Conservation (phyloP, 1,139 yeast genomes). For the Meyerozyma smithsonii region DNA sequence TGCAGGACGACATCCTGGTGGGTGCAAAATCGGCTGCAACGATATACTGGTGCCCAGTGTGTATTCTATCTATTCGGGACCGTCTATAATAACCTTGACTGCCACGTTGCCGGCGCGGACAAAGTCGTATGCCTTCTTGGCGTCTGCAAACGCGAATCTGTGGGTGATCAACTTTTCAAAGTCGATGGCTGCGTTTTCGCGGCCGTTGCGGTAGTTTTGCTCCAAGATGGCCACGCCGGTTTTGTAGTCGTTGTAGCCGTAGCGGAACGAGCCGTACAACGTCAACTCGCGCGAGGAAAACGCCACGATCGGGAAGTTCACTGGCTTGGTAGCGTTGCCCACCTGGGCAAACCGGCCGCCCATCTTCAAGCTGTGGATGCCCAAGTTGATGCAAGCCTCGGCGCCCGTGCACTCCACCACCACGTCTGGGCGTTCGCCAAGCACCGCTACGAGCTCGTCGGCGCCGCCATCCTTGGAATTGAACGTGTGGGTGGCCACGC, state of each 20-base stretch:
- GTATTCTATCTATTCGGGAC: slow-evolving; percentile 29
- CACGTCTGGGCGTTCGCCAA: slow-evolving; percentile 49
- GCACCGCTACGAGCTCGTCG: slow-evolving; percentile 26
- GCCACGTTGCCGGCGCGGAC: slow-evolving; percentile 46
- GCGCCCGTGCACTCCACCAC: slow-evolving; percentile 75
- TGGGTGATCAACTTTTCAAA: slow-evolving; percentile 68
- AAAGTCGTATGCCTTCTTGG: slow-evolving; percentile 74
- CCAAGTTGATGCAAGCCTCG: slow-evolving; percentile 62
- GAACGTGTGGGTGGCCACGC: slow-evolving; percentile 56
- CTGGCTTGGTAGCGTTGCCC: slow-evolving; percentile 67
- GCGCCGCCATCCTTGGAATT: slow-evolving; percentile 46
- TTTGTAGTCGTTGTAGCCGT: slow-evolving; percentile 73
- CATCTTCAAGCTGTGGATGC: slow-evolving; percentile 50
- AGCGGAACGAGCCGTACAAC: slow-evolving; percentile 76
- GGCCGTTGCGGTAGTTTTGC: slow-evolving; percentile 56
- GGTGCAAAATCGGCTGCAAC: background rate
- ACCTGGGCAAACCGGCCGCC: slow-evolving; percentile 73
- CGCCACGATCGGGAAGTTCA: slow-evolving; percentile 70
- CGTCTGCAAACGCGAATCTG: slow-evolving; percentile 67
- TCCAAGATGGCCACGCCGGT: slow-evolving; percentile 65
- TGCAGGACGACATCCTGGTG: background rate
- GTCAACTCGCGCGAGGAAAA: slow-evolving; percentile 66
- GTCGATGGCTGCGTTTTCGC: slow-evolving; percentile 41
- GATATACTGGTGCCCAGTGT: no score
- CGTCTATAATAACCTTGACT: slow-evolving; percentile 44